A percentile compares a stretch with the other conserved stretches of the same genome.
Conservation (phyloP, 225 moss, liverwort and hornwort species). For the Marchantia polymorpha region DNA sequence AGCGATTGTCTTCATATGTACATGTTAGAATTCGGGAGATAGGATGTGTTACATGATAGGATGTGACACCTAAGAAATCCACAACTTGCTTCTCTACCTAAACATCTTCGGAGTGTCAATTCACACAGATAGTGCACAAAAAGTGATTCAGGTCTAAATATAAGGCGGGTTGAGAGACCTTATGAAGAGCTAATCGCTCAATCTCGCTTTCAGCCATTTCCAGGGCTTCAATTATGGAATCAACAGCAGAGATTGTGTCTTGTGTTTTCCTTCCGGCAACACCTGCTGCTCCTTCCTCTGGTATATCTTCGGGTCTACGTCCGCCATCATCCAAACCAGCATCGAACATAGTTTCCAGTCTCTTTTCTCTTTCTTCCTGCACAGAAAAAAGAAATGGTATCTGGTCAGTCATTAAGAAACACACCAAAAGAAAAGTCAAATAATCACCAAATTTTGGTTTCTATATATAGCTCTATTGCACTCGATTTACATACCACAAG, state of each 20-base stretch:
- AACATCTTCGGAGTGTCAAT: no score
- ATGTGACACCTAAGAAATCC: neutral
- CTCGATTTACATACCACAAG: no score
- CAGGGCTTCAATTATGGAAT: conserved; percentile 90
- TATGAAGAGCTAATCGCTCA: conserved; percentile 58
- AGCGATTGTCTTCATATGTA: no score
- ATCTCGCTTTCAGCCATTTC: conserved; percentile 92
- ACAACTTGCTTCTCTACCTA: no score
- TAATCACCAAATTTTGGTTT: no score
- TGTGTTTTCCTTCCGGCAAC: conserved; percentile 73
- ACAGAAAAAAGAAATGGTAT: neutral
- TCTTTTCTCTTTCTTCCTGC: conserved; percentile 96
- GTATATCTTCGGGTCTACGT: conserved; percentile 60
- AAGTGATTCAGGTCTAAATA: neutral
- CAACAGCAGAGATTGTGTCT: conserved; percentile 76
- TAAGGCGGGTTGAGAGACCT: conserved; percentile 41
- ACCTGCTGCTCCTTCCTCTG: conserved; percentile 44
- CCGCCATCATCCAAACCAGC: conserved; percentile 58
- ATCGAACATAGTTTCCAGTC: conserved; percentile 93
- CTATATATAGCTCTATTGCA: no score
- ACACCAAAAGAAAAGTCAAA: neutral
- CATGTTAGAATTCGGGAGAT: neutral
- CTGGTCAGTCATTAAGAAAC: neutral
- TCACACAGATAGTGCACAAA: neutral
- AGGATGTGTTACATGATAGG: neutral